phyloP scores from a whole-genome alignment of 306 rosid genomes.

The Prunus kanzakura region DNA sequence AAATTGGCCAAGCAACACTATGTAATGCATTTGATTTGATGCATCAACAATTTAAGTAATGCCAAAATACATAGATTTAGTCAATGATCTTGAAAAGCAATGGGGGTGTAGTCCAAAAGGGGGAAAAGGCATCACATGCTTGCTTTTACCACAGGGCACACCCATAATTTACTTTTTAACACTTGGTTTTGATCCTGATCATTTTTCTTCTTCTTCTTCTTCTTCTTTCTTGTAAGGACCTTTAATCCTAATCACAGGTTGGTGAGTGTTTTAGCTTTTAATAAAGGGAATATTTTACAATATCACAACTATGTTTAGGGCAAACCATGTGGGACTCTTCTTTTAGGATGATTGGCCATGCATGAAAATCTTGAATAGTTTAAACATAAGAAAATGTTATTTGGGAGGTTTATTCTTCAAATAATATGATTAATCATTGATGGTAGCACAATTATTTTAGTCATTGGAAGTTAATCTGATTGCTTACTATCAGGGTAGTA shows the following conservation, averaged over 20 bases:
- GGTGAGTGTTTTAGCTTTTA: constrained; percentile 11
- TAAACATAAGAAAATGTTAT: background rate
- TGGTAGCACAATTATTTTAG: background rate
- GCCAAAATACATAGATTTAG: constrained; percentile 3
- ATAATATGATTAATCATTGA: too few relatives aligned
- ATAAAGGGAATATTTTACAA: background rate
- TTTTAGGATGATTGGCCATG: background rate
- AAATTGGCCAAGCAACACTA: background rate
- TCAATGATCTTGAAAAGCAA: constrained; percentile 29
- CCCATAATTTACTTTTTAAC: constrained; percentile 28
- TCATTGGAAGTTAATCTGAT: background rate
- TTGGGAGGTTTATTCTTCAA: background rate
- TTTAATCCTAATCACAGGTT: constrained; percentile 3
- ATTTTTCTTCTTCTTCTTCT: background rate
- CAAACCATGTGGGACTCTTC: constrained; percentile 18
- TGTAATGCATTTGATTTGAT: background rate
- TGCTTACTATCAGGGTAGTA: background rate
- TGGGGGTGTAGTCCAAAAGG: constrained; percentile 5
- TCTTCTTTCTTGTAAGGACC: background rate
- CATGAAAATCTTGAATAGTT: background rate
- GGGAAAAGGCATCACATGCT: constrained; percentile 27
- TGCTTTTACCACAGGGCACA: constrained; percentile 15
- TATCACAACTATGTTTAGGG: background rate
- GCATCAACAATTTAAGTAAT: background rate
- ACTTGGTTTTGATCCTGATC: constrained; percentile 17